Base-by-base conservation (phyloP, 768 basidiomycete species). In the Artomyces pyxidatus region DNA sequence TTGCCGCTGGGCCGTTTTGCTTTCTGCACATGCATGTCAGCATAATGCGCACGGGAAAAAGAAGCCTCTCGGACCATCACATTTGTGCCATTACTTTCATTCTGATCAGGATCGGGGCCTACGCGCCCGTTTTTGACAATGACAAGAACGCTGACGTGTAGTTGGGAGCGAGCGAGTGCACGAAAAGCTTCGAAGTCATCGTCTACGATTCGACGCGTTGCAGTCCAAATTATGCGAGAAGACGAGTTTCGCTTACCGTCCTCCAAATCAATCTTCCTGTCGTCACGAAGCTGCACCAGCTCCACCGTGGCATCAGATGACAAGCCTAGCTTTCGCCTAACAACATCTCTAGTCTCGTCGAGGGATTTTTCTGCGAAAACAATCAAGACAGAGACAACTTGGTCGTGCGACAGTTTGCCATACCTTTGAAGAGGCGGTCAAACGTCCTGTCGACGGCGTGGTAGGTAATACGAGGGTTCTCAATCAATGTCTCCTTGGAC, bases 141-240 rank as follows among this genome's bases (percentile, higher is more conserved):
- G 7, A 57, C 54, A 9, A 38, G 19, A 12, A 57, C 56, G 12
- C 29, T 48, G 21, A 54, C 53, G 23, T 55, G 53, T 14, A 61
- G 61, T 3, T 59, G 56, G 8, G 68, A 58, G 45, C 64, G 65
- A 19, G 78, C 69, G 30, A 76, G 63, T 12, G 73, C 66, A 49
- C 67, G 64, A 63, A 89, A 86, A 2, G 85, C 86, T 47, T 83
- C 81, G 53, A 88, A 89, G 63, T 90, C 88, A 32, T 84, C 87
- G 38, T 87, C 88, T 90, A 54, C 29, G 23, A n/a, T 27, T 9
- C 53, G 37, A 45, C 21, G 27, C 35, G 49, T 45, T 12, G 49
- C 42, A 35, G 29, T 40, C 32, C 47, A 17, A n/a, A 45, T 49
- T 43, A 39, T 19, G 21, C 7, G 35, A 17, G 25, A 29, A 28